Conservation (phyloP, 495 filamentous ascomycete species). For the Neurospora hispaniola region DNA sequence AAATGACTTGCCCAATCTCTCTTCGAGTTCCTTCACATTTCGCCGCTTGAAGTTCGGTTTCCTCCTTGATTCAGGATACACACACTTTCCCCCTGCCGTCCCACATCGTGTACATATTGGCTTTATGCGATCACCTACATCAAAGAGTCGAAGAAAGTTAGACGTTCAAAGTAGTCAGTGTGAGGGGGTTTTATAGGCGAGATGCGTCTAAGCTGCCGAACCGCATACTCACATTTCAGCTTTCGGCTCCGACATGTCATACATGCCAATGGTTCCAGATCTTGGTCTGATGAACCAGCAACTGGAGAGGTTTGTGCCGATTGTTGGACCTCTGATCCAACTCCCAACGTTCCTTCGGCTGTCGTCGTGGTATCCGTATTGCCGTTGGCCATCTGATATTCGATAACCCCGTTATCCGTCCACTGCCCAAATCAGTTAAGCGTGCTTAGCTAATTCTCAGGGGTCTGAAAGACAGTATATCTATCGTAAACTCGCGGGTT, state of each 20-base stretch:
- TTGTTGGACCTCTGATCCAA: neutral
- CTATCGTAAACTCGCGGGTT: neutral
- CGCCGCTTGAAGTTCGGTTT: conserved; percentile 83
- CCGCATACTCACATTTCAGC: conserved; percentile 40
- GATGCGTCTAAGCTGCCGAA: neutral
- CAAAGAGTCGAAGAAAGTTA: conserved; percentile 4
- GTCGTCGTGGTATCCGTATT: neutral
- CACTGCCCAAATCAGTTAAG: neutral
- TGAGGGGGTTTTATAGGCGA: neutral
- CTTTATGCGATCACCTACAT: conserved; percentile 41
- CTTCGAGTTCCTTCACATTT: conserved; percentile 79
- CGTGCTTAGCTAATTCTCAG: neutral
- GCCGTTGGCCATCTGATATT: neutral
- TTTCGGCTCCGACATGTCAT: conserved; percentile 50
- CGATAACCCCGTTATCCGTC: neutral
- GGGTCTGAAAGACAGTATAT: neutral
- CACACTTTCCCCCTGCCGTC: conserved; percentile 57
- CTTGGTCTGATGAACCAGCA: neutral
- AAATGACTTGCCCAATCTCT: conserved; percentile 51
- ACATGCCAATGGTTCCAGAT: conserved; percentile 38
- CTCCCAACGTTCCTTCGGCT: neutral
- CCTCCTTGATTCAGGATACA: conserved; percentile 73
- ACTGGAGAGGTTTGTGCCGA: neutral
- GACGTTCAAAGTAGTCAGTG: neutral
- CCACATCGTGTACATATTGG: conserved; percentile 69